Conservation (phyloP, 2,329 filamentous ascomycete genomes). For the Neofusicoccum umdonicola region DNA sequence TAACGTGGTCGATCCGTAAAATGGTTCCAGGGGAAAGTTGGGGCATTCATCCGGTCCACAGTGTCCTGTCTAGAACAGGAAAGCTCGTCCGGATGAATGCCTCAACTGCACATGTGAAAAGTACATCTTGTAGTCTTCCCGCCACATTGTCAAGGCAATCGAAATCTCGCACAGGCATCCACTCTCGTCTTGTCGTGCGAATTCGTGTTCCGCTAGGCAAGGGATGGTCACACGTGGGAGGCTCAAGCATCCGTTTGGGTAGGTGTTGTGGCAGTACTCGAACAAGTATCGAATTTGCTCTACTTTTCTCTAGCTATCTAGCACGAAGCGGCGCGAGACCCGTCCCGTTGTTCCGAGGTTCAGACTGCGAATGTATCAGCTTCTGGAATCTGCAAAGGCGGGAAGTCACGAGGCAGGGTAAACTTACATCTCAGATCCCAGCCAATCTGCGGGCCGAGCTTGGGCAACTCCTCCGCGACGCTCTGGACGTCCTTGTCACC, state of each 20-base stretch:
- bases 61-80: too few species aligned
- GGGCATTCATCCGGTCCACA: not conserved
- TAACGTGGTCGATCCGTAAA: too few species aligned
- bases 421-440: slow-evolving; percentile 60
- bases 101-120: not conserved
- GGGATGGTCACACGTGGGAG: too few species aligned
- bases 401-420: not conserved
- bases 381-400: not conserved
- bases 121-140: too few species aligned
- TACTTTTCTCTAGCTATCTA: not conserved
- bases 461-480: slow-evolving; percentile 90
- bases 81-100: not conserved
- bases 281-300: not conserved
- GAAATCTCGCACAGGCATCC: not conserved
- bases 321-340: not conserved
- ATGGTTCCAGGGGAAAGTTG: too few species aligned
- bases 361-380: slow-evolving; percentile 1
- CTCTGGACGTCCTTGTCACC: slow-evolving; percentile 99
- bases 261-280: too few species aligned
- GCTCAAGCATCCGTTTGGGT: too few species aligned
- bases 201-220: too few species aligned
- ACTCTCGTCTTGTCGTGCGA: too few species aligned
- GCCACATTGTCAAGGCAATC: too few species aligned
- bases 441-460: slow-evolving; percentile 81
- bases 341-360: not conserved